Conservation (phyloP, 106 monocot genomes). For the Gastrodia elata region DNA sequence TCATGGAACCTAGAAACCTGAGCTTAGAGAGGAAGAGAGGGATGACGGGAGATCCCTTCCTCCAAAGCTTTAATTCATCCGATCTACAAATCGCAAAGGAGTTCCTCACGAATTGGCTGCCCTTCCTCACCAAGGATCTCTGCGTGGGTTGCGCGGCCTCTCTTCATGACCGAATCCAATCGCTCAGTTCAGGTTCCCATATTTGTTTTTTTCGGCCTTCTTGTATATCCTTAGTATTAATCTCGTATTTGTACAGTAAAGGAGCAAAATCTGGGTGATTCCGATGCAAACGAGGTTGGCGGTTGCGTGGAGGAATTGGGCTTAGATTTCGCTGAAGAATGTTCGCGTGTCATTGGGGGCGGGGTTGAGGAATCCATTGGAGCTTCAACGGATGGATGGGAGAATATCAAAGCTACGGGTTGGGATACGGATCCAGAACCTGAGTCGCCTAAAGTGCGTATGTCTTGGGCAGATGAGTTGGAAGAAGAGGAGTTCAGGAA, state of each 20-base stretch:
- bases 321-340: background rate
- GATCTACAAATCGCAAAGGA: constrained; percentile 70
- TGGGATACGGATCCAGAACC: constrained; percentile 7
- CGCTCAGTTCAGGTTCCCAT: constrained; percentile 45
- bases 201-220: background rate
- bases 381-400: background rate
- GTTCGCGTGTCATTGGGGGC: background rate
- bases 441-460: constrained; percentile 6
- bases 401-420: constrained; percentile 2
- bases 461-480: constrained; percentile 1
- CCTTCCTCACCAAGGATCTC: constrained; percentile 67
- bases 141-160: constrained; percentile 48
- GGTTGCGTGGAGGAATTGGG: background rate
- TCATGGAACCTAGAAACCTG: too few relatives aligned
- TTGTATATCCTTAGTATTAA: background rate
- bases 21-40: constrained; percentile 2
- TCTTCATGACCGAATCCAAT: constrained; percentile 48
- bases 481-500: constrained; percentile 9
- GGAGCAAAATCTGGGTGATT: background rate
- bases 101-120: constrained; percentile 84
- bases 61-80: constrained; percentile 32
- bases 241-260: background rate
- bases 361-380: background rate
- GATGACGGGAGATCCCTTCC: constrained; percentile 37
- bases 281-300: background rate